phyloP scores from a whole-genome alignment of 2,329 filamentous ascomycete genomes.

The Tolypocladium album region DNA sequence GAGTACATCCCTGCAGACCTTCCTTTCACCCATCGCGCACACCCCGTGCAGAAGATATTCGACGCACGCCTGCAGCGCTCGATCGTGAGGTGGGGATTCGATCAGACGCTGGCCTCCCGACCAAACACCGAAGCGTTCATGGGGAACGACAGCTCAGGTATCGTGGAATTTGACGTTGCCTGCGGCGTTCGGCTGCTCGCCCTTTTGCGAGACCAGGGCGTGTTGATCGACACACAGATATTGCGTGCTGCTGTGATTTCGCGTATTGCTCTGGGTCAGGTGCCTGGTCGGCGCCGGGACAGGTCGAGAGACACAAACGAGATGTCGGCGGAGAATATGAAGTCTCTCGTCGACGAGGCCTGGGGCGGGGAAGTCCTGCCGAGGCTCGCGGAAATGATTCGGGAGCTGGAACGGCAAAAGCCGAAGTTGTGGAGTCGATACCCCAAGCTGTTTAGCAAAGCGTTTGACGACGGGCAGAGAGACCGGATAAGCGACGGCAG shows the following conservation, averaged over 20 bases:
- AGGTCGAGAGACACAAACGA: slow-evolving; percentile 19
- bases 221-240: slow-evolving; percentile 21
- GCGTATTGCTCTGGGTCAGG: slow-evolving; percentile 17
- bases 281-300: slow-evolving; percentile 16
- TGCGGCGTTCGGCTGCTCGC: slow-evolving; percentile 25
- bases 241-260: slow-evolving; percentile 16
- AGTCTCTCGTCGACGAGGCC: slow-evolving; percentile 19
- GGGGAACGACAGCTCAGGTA: slow-evolving; percentile 2
- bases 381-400: slow-evolving; percentile 7
- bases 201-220: slow-evolving; percentile 21
- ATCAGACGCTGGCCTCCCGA: slow-evolving; percentile 18
- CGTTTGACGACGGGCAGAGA: slow-evolving; percentile 11
- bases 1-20: slow-evolving; percentile 28
- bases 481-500: neutral
- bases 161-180: slow-evolving; percentile 20
- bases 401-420: slow-evolving; percentile 17
- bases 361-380: slow-evolving; percentile 23
- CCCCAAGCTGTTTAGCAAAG: slow-evolving; percentile 14
- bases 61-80: slow-evolving; percentile 23
- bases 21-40: slow-evolving; percentile 25
- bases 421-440: slow-evolving; percentile 20
- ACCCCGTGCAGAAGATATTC: slow-evolving; percentile 39
- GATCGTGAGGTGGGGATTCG: slow-evolving; percentile 36
- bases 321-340: slow-evolving; percentile 17
- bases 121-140: slow-evolving; percentile 7